Percentiles rank a stretch among this genome's conserved stretches.
These are phyloP conservation scores for Tulasnella sp. DNA, from an alignment of 768 basidiomycete genomes.

Conservation along the genomic window DNA sequence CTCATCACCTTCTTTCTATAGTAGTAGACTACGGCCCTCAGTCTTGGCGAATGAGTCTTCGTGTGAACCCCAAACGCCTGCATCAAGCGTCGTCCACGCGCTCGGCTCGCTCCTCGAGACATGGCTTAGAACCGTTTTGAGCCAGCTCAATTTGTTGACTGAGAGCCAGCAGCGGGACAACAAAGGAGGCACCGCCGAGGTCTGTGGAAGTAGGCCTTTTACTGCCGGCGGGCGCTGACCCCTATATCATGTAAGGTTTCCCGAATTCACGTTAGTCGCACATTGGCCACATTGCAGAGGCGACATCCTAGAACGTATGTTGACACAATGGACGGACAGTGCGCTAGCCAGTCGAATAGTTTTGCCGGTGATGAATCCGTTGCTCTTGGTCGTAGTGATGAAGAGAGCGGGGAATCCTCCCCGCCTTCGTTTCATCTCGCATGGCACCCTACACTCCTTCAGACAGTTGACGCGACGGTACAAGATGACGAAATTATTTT, in stretches of 20 bases:
- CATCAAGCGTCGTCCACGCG: not conserved
- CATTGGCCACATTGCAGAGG: not conserved
- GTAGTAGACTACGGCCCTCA: not conserved
- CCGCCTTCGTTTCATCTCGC: not conserved
- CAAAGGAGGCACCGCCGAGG: not conserved
- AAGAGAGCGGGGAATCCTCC: not conserved
- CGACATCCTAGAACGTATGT: not conserved
- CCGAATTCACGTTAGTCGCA: not conserved
- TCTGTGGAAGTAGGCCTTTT: not conserved
- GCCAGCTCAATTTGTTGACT: not conserved
- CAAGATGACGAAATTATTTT: not conserved
- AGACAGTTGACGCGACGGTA: not conserved
- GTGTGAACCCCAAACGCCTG: not conserved
- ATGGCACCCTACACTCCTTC: not conserved
- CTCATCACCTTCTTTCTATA: not conserved
- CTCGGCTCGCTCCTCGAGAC: not conserved
- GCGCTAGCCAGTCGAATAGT: not conserved
- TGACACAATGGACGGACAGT: not conserved
- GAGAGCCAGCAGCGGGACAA: not conserved
- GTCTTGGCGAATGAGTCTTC: not conserved
- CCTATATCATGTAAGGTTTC: not conserved
- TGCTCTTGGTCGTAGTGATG: not conserved
- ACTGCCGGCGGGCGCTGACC: not conserved
- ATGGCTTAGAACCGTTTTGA: not conserved
- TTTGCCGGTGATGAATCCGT: not conserved